Evolutionary conservation across 305 asterid genomes (phyloP).

Genomic region (Euphrasia arctica): DNA sequence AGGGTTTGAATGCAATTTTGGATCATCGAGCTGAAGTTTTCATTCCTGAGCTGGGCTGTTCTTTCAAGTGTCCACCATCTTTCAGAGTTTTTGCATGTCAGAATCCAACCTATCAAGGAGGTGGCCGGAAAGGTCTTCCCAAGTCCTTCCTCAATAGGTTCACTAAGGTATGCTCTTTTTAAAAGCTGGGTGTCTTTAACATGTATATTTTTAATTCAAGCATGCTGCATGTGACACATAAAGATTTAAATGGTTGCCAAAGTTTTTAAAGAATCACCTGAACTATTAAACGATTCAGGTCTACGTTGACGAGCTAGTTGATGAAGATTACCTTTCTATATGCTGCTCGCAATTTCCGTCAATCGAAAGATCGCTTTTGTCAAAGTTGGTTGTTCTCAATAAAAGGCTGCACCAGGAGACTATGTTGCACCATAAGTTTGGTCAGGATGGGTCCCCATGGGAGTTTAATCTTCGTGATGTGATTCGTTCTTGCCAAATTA

Average conservation of each 20-base stretch:
- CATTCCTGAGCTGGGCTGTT: constrained; percentile 88
- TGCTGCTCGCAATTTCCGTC: constrained; percentile 76
- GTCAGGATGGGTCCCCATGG: constrained; percentile 98
- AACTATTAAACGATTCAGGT: constrained; percentile 53
- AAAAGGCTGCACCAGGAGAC: constrained; percentile 75
- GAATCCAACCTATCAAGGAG: constrained; percentile 96
- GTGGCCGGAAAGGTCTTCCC: constrained; percentile 98
- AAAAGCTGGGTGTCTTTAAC: constrained; percentile 1
- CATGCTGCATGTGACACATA: constrained; percentile 19
- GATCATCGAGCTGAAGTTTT: constrained; percentile 99
- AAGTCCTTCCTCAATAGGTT: constrained; percentile 96
- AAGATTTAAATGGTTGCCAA: constrained; percentile 14
- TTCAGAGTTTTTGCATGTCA: constrained; percentile 97
- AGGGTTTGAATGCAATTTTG: constrained; percentile 97
- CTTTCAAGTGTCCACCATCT: constrained; percentile 85
- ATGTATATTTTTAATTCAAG: constrained; percentile 15
- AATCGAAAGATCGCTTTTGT: constrained; percentile 48
- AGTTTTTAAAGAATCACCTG: constrained; percentile 18
- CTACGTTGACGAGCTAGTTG: constrained; percentile 85
- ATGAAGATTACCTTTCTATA: constrained; percentile 79
- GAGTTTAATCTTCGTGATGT: constrained; percentile 98
- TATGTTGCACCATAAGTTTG: constrained; percentile 72
- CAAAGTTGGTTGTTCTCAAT: constrained; percentile 66
- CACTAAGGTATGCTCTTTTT: constrained; percentile 63
- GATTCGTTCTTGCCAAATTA: constrained; percentile 90